Percentiles rank a stretch among this genome's conserved stretches.
Conservation (phyloP, 805 yeast genomes). For the Teunomyces atbi region DNA sequence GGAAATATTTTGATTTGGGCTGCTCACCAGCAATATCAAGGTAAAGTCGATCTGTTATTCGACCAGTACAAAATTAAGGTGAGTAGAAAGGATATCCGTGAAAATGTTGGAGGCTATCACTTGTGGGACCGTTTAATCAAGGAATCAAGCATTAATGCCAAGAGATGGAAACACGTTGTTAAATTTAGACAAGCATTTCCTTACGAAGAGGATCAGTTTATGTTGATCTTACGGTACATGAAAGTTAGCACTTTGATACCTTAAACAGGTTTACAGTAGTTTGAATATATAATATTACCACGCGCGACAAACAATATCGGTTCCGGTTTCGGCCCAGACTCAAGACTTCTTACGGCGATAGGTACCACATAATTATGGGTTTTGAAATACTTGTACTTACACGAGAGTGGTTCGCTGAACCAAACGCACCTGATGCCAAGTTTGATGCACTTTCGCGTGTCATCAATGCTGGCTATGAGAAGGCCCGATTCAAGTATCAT, state of each 20-base stretch:
- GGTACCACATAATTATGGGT: conserved; percentile 11
- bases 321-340: no score
- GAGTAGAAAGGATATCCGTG: conserved; percentile 14
- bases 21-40: conserved; percentile 20
- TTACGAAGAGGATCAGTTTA: conserved; percentile 40
- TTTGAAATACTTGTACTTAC: conserved; percentile 23
- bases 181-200: conserved; percentile 36
- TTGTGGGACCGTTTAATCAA: conserved; percentile 40
- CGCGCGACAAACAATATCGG: no score
- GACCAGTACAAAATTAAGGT: conserved; percentile 20
- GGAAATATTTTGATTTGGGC: conserved; percentile 43
- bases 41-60: conserved; percentile 10
- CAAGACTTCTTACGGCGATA: no score
- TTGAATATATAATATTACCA: neutral
- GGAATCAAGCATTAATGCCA: conserved; percentile 33
- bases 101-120: conserved; percentile 37
- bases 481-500: conserved; percentile 43
- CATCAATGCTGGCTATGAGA: conserved; percentile 53
- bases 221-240: conserved; percentile 35
- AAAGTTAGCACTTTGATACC: conserved; percentile 24
- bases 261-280: conserved; percentile 4
- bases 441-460: conserved; percentile 15
- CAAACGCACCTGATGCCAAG: neutral
- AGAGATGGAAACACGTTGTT: conserved; percentile 42
- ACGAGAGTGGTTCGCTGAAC: conserved; percentile 20